Evolutionary conservation across 2,329 filamentous ascomycete genomes (phyloP), one percentile per base, ranked within the genome.

Genomic region (Corynespora cassiicola): DNA sequence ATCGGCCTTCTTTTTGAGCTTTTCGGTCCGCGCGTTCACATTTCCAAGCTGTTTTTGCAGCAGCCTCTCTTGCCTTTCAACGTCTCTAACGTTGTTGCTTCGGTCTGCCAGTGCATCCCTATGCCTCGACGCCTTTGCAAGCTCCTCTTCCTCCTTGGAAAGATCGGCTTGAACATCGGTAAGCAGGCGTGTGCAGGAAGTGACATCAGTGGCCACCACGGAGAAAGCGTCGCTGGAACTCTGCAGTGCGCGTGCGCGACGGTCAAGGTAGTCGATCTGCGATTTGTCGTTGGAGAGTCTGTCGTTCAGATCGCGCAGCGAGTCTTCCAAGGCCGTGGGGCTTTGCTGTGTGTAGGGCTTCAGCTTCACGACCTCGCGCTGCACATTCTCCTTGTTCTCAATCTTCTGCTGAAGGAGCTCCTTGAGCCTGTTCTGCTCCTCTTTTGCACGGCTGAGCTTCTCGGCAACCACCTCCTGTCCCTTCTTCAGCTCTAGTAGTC

Each of bases 341-440:
- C 88, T 95, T 65, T 97, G 90, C 40, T 92, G 81, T 26, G 94
- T 90, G 66, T 99, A 99, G 9, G 94, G 94, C 38, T 88, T 82
- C 43, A 99, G 74, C 70, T 96, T 97, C 39, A 86, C 82, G 53
- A 88, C 90, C 68, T 97, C 94, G 63, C 94, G 87, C 61, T 87
- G 84, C 29, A 88, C 78, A 33, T 82, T 80, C 52, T 95, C 73
- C 18, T 84, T 85, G 40, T 81, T 75, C 6, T 85, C 82, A 9
- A 84, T 86, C 65, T 84, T 87, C 49, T 88, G 82, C 68, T 91
- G 85, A 18, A 94, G 73, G 24, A 81, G 70, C 6, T 80, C 77
- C 38, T 90, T 90, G 43, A 95, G 77, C 52, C 88, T 82, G 35
- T 77, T 77, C 69, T 95, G 95, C 64, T 89, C 88, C 27, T 81